phyloP scores from a whole-genome alignment of 371 early-diverging fungal genomes.

The Coemansia sp. region DNA sequence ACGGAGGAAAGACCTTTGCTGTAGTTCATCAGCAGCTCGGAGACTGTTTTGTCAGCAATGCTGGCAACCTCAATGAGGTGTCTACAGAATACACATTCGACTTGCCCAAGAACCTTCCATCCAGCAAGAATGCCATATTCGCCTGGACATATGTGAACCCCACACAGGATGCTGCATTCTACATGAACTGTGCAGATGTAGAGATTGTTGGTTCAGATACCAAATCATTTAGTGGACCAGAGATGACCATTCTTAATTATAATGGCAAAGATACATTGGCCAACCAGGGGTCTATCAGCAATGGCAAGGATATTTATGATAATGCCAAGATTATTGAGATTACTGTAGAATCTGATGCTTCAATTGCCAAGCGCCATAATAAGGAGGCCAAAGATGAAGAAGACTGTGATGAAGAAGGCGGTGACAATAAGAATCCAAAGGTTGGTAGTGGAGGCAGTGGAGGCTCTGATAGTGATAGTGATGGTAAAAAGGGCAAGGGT shows the following conservation, averaged over 20 bases:
- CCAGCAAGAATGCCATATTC: constrained; percentile 52
- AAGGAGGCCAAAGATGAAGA: not conserved
- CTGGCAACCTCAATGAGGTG: not conserved
- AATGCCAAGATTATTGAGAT: not conserved
- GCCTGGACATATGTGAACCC: constrained; percentile 65
- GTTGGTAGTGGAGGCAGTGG: not conserved
- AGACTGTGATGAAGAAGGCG: not conserved
- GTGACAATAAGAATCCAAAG: not conserved
- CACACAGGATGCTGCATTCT: constrained; percentile 56
- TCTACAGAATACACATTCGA: constrained; percentile 18
- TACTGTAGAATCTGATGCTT: not conserved
- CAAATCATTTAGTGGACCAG: constrained; percentile 27
- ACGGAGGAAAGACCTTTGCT: constrained; percentile 60
- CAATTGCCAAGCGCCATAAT: not conserved
- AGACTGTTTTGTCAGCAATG: constrained; percentile 46
- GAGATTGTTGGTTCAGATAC: constrained; percentile 42
- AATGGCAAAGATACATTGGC: not conserved
- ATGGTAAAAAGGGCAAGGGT: not conserved
- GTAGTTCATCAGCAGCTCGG: constrained; percentile 60
- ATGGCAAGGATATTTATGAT: not conserved
- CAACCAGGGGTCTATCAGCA: not conserved
- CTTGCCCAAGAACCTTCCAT: constrained; percentile 56
- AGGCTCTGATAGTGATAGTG: not conserved
- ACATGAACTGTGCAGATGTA: constrained; percentile 62
- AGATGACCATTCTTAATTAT: constrained; percentile 36